Base-by-base conservation (phyloP, 1,139 yeast genomes). In the Diutina rugosa region DNA sequence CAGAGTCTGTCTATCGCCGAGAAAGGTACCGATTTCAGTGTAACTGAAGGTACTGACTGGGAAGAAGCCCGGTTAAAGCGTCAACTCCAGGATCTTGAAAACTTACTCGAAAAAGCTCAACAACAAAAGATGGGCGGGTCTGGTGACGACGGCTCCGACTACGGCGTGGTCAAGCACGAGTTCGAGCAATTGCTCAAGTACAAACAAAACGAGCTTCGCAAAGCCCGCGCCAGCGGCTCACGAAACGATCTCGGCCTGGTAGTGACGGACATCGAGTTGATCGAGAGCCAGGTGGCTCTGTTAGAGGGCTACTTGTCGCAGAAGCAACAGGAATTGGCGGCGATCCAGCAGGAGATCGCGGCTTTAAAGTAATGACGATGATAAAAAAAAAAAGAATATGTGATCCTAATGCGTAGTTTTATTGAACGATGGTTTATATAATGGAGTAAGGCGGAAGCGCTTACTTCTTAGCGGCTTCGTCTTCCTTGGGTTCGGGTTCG, bases 1-100 rank as follows among this genome's bases (percentile, higher is more conserved):
- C 82, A 80, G 61, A 79, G 77, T 66, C 81, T 79, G 32, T 78
- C 76, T 44, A 66, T 66, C 47, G 8, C 46, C 2, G 80, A 84
- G 3, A 73, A 74, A 56, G 95, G 93, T 2, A 87, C 95, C 0
- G 95, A 88, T 66, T 84, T 84, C 64, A 78, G 86, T 0, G 78
- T 85, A 0, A 84, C 89, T 14, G 84, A 84, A 64, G 90, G 86
- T 49, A 82, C 88, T 8, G 93, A 76, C 63, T 82, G 97, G 96
- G 97, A 90, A 69, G 90, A 86, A 64, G 95, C 87, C 41, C 78
- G 95, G 62, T 77, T 90, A 61, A 84, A 85, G 71, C 80, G 95
- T 62, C 93, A 90, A 66, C 74, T 91, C 59, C 78, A 82, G 6
- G 89, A 89, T 61, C 71, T 90, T 58, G 96, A 90, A 26, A 72